Evolutionary conservation across 495 filamentous ascomycete genomes (phyloP).

Genomic region (Tetracladium setigerum): DNA sequence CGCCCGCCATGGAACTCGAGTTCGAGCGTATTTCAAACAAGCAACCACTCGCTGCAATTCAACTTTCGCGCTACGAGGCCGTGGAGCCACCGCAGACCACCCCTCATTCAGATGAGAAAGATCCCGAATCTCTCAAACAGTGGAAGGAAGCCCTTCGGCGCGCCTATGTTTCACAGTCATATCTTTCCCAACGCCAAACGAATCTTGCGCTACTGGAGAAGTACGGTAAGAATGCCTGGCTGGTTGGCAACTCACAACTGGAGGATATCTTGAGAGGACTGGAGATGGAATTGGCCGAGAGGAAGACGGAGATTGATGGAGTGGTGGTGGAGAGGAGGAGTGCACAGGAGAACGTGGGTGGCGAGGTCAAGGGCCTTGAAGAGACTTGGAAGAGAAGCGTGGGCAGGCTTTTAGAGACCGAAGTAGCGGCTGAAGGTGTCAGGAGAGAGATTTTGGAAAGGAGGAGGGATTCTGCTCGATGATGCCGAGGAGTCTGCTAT

Average conservation of each 20-base stretch:
- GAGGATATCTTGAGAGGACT: constrained; percentile 62
- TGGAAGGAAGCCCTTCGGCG: constrained; percentile 16
- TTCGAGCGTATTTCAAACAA: constrained; percentile 49
- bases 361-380: constrained; percentile 62
- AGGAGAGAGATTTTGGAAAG: constrained; percentile 55
- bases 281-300: constrained; percentile 70
- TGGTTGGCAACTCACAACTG: constrained; percentile 72
- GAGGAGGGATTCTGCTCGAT: constrained; percentile 23
- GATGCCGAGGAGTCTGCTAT: no score
- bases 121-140: constrained; percentile 19
- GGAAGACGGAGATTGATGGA: constrained; percentile 56
- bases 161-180: constrained; percentile 58
- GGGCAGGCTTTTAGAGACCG: constrained; percentile 64
- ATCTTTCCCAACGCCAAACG: constrained; percentile 55
- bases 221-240: constrained; percentile 85
- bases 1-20: constrained; percentile 55
- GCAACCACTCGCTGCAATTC: constrained; percentile 53
- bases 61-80: constrained; percentile 76
- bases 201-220: constrained; percentile 70
- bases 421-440: constrained; percentile 64
- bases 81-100: constrained; percentile 28
- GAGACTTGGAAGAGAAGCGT: constrained; percentile 67
- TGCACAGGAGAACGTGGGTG: constrained; percentile 59
- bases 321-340: constrained; percentile 63
- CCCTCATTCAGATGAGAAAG: constrained; percentile 13